These are phyloP conservation scores for Verticillium nubilum DNA, from an alignment of 2,329 filamentous ascomycete species.

Conservation along the genomic window DNA sequence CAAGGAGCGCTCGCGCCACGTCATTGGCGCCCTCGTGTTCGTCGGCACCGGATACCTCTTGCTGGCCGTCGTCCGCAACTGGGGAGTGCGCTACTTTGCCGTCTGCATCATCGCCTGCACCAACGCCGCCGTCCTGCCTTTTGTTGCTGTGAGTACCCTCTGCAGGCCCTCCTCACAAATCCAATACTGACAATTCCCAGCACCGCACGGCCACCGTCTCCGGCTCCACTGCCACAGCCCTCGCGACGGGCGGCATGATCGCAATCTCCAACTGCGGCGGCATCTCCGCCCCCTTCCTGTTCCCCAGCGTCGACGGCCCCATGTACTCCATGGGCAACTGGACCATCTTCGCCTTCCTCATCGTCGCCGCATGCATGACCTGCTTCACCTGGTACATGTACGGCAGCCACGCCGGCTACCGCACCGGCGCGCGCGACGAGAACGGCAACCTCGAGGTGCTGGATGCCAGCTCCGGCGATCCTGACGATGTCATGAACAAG, in stretches of 20 bases:
- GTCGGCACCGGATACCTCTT: constrained; percentile 22
- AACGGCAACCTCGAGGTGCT: constrained; percentile 16
- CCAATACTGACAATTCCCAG: constrained; percentile 5
- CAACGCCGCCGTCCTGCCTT: constrained; percentile 24
- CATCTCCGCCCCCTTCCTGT: constrained; percentile 26
- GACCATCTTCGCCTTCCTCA: constrained; percentile 25
- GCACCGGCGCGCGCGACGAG: constrained; percentile 16
- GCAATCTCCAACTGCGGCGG: constrained; percentile 26
- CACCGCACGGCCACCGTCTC: constrained; percentile 26
- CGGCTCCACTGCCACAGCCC: constrained; percentile 24
- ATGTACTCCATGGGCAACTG: constrained; percentile 28
- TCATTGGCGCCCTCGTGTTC: constrained; percentile 20
- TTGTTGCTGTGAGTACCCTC: constrained; percentile 19
- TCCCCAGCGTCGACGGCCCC: constrained; percentile 21
- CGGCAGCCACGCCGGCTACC: constrained; percentile 23
- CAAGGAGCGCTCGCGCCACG: constrained; percentile 23
- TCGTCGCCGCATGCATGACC: constrained; percentile 17
- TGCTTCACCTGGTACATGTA: constrained; percentile 24
- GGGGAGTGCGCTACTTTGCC: constrained; percentile 23
- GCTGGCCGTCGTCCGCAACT: constrained; percentile 21
- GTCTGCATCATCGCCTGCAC: constrained; percentile 26
- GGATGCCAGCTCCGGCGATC: constrained; percentile 13
- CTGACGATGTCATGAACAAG: constrained; percentile 16
- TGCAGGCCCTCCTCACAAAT: constrained; percentile 11
- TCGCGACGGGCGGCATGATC: constrained; percentile 28